Evolutionary conservation across 768 basidiomycete species (phyloP).

Genomic region (Leccinum fibrillosum): DNA sequence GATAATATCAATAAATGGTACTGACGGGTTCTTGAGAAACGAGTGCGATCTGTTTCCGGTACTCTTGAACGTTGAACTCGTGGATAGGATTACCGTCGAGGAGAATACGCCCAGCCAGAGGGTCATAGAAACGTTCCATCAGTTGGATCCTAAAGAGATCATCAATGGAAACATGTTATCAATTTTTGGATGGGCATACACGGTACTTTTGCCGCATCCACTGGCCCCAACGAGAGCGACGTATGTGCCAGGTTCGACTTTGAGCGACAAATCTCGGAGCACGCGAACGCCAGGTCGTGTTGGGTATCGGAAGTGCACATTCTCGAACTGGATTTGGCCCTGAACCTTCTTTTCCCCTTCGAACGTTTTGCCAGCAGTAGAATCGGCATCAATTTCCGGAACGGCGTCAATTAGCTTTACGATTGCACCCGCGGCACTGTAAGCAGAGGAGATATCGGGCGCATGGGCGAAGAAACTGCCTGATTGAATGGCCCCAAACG

Average conservation of each 20-base stretch:
- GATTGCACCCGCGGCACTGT: constrained; percentile 71
- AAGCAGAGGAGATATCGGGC: constrained; percentile 85
- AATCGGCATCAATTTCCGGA: constrained; percentile 81
- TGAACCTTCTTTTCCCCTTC: constrained; percentile 37
- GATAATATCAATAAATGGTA: constrained; percentile 5
- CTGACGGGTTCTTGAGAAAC: constrained; percentile 82
- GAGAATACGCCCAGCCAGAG: constrained; percentile 65
- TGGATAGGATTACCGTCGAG: constrained; percentile 75
- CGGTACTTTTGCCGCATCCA: constrained; percentile 80
- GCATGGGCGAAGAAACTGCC: constrained; percentile 84
- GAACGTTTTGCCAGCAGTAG: constrained; percentile 55
- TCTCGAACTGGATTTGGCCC: constrained; percentile 73
- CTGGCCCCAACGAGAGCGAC: constrained; percentile 80
- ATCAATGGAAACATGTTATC: neutral
- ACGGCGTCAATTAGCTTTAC: constrained; percentile 69
- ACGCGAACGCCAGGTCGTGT: constrained; percentile 85
- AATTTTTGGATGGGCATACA: constrained; percentile 40
- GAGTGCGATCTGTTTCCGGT: constrained; percentile 83
- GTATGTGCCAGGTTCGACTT: constrained; percentile 73
- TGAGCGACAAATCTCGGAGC: constrained; percentile 71
- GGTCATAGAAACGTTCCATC: constrained; percentile 84
- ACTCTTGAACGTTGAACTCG: constrained; percentile 79
- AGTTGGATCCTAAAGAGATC: constrained; percentile 58
- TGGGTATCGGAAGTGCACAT: constrained; percentile 88
- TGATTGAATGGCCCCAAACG: constrained; percentile 83